phyloP scores from a whole-genome alignment of 495 filamentous ascomycete species.

The Aspergillus incahuasiensis region DNA sequence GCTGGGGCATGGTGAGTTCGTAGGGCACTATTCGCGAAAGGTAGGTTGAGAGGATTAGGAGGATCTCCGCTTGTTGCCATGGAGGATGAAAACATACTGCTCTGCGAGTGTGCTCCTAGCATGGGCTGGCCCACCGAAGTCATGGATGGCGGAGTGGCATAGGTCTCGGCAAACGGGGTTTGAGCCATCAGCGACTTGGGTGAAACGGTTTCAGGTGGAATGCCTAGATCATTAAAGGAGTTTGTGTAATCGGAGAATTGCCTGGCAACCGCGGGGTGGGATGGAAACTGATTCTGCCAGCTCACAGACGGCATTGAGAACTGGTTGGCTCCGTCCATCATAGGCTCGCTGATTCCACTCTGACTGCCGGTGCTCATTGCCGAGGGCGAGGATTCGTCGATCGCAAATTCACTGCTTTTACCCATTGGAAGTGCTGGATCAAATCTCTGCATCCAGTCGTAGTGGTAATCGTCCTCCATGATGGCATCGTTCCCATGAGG shows the following conservation, averaged over 20 bases:
- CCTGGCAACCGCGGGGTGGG: constrained; percentile 53
- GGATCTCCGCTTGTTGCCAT: constrained; percentile 53
- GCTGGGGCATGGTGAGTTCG: constrained; percentile 60
- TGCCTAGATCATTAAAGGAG: constrained; percentile 40
- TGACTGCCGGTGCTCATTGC: constrained; percentile 91
- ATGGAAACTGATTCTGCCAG: constrained; percentile 64
- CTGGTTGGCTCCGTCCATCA: constrained; percentile 77
- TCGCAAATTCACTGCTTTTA: constrained; percentile 64
- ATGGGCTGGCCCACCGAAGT: constrained; percentile 50
- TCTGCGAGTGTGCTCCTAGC: constrained; percentile 48
- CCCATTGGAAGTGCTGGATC: constrained; percentile 71
- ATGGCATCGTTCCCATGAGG: constrained; percentile 39
- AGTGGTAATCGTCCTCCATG: constrained; percentile 70
- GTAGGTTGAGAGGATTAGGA: constrained; percentile 51
- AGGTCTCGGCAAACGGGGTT: constrained; percentile 41
- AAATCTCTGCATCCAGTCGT: constrained; percentile 83
- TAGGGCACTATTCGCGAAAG: constrained; percentile 49
- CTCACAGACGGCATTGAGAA: constrained; percentile 51
- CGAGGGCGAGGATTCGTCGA: constrained; percentile 92
- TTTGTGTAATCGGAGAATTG: constrained; percentile 56
- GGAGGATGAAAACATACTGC: constrained; percentile 51
- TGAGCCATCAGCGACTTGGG: constrained; percentile 47
- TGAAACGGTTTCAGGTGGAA: constrained; percentile 42
- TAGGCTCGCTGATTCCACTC: constrained; percentile 85
- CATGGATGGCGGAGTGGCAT: constrained; percentile 61